Percentiles rank a stretch among this genome's conserved stretches.
Evolutionary conservation across 345 rosid species (phyloP).

Genomic region (Hibiscus mutabilis): DNA sequence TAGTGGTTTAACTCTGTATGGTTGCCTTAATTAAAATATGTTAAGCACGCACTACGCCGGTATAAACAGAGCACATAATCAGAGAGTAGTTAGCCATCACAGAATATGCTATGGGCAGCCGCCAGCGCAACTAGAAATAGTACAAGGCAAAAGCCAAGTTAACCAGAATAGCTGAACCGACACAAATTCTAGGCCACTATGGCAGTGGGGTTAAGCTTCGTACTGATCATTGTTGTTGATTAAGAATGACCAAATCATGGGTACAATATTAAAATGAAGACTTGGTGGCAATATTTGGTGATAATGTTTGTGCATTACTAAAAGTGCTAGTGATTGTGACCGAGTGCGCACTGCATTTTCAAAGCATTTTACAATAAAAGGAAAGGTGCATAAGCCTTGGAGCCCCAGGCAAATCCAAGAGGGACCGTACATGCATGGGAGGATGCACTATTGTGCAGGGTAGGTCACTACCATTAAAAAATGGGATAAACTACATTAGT

Average conservation of each 20-base stretch:
- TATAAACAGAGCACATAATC: background rate
- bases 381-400: slow-evolving; percentile 31
- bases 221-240: background rate
- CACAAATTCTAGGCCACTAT: slow-evolving; percentile 7
- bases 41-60: background rate
- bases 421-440: slow-evolving; percentile 3
- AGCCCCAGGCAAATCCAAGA: slow-evolving; percentile 25
- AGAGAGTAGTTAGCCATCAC: background rate
- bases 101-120: background rate
- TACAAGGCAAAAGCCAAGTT: too few relatives aligned
- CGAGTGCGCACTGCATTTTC: slow-evolving; percentile 27
- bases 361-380: slow-evolving; percentile 24
- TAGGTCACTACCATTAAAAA: too few relatives aligned
- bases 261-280: background rate
- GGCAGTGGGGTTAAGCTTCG: background rate
- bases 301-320: slow-evolving; percentile 9
- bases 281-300: background rate
- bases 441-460: too few relatives aligned
- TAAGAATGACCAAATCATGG: background rate
- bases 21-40: background rate
- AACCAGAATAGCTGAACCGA: background rate
- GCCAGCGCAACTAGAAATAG: too few relatives aligned
- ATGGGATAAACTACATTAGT: too few relatives aligned
- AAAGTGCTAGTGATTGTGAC: slow-evolving; percentile 22
- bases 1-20: background rate